Evolutionary conservation across 371 early-diverging fungal genomes (phyloP), one percentile per base, ranked within the genome.

Genomic region (Mortierella sp.): DNA sequence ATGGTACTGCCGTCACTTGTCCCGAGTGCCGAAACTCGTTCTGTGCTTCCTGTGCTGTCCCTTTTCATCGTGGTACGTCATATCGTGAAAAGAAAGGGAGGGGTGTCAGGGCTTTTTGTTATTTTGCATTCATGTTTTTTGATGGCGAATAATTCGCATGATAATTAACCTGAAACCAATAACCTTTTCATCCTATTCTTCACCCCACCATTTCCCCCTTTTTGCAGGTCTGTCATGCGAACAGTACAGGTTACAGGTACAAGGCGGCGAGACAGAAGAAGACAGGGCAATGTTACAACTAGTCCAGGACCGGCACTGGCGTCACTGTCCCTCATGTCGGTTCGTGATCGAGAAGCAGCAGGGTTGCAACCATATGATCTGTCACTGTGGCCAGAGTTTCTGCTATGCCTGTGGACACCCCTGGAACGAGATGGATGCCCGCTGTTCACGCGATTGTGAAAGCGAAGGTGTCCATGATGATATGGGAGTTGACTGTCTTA

Each of bases 271-370:
- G 22, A 55, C 83, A 13, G 83, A 83, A 41, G 83, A 83, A 43
- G 83, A 83, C 53, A 63, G 78, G n/a, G 83, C 83, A 16, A 78
- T 83, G 83, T 58, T 74, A 19, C 79, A 68, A 45, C 37, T 83
- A 7, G 79, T 83, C 9, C 74, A 75, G 70, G 83, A 83, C 44
- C 78, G 83, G 22, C 83, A 71, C 43, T 83, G 83, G 83, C 72
- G 83, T 22, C 83, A 83, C 43, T 83, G 83, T 48, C 83, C 83
- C 5, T 78, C 79, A 19, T 83, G 83, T 63, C 79, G 76, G 19
- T 83, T 83, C 50, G 83, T 83, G 70, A 83, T 83, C 41, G 83
- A 83, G 64, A 83, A 83, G 70, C 75, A 78, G 31, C 79, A 78
- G 29, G 83, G 83, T 0, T 83, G 83, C 44, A 74, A 78, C 44